Evolutionary conservation across 352 stramenopile species (phyloP).

Genomic region (Phytophthora quininea): DNA sequence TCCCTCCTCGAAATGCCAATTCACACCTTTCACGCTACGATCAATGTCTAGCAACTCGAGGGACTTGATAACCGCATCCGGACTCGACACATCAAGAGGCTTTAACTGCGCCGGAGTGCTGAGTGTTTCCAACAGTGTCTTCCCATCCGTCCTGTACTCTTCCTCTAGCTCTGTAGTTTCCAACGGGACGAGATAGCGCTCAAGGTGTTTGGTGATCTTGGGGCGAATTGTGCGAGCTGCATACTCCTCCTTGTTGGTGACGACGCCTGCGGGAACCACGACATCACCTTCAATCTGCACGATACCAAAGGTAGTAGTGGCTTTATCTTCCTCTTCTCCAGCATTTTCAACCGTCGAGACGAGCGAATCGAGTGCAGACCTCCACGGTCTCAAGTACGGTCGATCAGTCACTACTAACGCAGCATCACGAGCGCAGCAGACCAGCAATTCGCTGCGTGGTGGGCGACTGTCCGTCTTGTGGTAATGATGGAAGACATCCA

Average conservation of each 20-base stretch:
- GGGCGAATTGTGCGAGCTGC: slow-evolving; percentile 97
- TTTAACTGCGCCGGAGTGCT: slow-evolving; percentile 24
- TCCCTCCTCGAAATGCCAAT: slow-evolving; percentile 72
- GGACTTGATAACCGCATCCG: slow-evolving; percentile 33
- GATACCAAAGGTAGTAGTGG: slow-evolving; percentile 53
- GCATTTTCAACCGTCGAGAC: slow-evolving; percentile 42
- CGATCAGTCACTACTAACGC: slow-evolving; percentile 80
- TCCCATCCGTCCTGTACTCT: slow-evolving; percentile 30
- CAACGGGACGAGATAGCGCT: slow-evolving; percentile 83
- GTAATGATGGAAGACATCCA: slow-evolving; percentile 70
- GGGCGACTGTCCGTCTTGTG: slow-evolving; percentile 22
- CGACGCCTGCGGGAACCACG: slow-evolving; percentile 94
- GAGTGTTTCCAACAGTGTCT: slow-evolving; percentile 33
- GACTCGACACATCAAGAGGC: slow-evolving; percentile 51
- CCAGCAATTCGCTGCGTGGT: slow-evolving; percentile 49
- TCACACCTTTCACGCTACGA: slow-evolving; percentile 54
- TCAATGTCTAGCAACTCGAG: slow-evolving; percentile 70
- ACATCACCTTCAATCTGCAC: slow-evolving; percentile 98
- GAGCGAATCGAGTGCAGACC: slow-evolving; percentile 47
- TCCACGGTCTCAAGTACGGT: slow-evolving; percentile 71
- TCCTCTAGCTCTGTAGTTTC: slow-evolving; percentile 40
- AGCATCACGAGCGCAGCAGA: slow-evolving; percentile 50
- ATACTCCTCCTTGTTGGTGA: slow-evolving; percentile 95
- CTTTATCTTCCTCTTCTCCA: slow-evolving; percentile 14
- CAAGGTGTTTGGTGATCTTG: slow-evolving; percentile 94